Conservation (phyloP, 2,329 filamentous ascomycete genomes). For the Meredithiella fracta region DNA sequence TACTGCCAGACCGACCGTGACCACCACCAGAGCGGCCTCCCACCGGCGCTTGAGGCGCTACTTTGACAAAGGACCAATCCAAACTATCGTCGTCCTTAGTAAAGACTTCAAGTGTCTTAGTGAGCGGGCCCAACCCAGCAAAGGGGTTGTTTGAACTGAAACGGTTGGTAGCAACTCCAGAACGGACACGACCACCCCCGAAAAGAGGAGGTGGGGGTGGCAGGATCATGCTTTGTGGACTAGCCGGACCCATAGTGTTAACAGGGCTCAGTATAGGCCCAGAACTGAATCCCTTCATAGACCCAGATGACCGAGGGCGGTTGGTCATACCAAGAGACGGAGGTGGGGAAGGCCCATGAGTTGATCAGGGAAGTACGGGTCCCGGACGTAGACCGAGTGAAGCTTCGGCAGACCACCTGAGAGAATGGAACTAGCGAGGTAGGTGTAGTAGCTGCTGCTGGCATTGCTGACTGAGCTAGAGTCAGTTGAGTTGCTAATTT, state of each 20-base stretch:
- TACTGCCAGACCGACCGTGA: constrained; percentile 32
- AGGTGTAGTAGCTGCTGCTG: constrained; percentile 58
- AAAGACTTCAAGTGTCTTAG: constrained; percentile 41
- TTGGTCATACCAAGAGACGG: constrained; percentile 35
- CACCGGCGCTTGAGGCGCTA: constrained; percentile 22
- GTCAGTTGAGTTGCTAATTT: constrained; percentile 49
- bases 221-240: constrained; percentile 18
- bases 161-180: constrained; percentile 19
- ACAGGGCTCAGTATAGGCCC: constrained; percentile 10
- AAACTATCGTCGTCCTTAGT: constrained; percentile 42
- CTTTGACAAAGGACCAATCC: constrained; percentile 41
- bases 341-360: constrained; percentile 53
- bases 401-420: constrained; percentile 58
- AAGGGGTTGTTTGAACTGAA: constrained; percentile 48
- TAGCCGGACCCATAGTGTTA: constrained; percentile 16
- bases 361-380: constrained; percentile 65
- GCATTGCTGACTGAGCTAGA: constrained; percentile 41
- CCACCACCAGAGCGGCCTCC: neutral
- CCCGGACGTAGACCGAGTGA: constrained; percentile 66
- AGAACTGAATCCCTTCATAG: constrained; percentile 15
- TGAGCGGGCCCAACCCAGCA: constrained; percentile 27
- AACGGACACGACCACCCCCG: constrained; percentile 16
- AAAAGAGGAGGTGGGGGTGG: constrained; percentile 17
- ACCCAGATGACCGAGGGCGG: constrained; percentile 22
- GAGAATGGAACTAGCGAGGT: constrained; percentile 70